phyloP scores from a whole-genome alignment of 2,329 filamentous ascomycete species.

The Xylariomycetidae sp. region DNA sequence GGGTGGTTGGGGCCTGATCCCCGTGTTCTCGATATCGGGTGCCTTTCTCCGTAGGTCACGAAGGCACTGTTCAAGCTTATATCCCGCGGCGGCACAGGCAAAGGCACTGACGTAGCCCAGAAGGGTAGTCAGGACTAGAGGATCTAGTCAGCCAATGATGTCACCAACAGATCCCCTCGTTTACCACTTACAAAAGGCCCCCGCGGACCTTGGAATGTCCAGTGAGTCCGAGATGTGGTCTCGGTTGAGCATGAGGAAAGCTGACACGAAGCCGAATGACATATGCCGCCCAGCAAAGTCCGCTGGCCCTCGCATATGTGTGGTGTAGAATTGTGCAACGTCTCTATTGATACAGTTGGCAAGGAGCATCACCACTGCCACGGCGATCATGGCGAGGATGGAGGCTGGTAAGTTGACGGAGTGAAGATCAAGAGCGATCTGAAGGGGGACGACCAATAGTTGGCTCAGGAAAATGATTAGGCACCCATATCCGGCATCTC shows the following conservation, averaged over 20 bases:
- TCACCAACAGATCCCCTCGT: too few species aligned
- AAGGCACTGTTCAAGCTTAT: constrained; percentile 18
- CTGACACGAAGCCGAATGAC: constrained; percentile 28
- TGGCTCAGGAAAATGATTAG: constrained; percentile 19
- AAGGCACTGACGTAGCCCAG: constrained; percentile 20
- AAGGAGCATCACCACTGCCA: constrained; percentile 16
- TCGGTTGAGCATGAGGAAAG: constrained; percentile 26
- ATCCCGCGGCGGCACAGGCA: constrained; percentile 16
- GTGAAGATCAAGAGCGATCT: constrained; percentile 18
- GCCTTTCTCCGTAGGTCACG: constrained; percentile 11
- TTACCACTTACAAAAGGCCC: constrained; percentile 21
- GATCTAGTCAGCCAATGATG: constrained; percentile 2
- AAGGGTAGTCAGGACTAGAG: constrained; percentile 20
- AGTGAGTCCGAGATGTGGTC: constrained; percentile 20
- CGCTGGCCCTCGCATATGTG: constrained; percentile 22
- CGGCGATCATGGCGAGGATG: constrained; percentile 24
- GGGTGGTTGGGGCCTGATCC: too few species aligned
- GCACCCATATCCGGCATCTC: constrained; percentile 21
- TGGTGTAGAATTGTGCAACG: constrained; percentile 17
- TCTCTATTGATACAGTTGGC: constrained; percentile 16
- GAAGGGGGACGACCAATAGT: constrained; percentile 21
- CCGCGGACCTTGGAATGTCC: constrained; percentile 21
- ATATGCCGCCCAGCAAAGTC: constrained; percentile 29
- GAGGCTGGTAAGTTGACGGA: constrained; percentile 26
- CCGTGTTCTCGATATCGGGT: too few species aligned